Evolutionary conservation across 805 yeast genomes (phyloP), one percentile per base, ranked within the genome.

Genomic region (Saccharomycopsis capsularis): DNA sequence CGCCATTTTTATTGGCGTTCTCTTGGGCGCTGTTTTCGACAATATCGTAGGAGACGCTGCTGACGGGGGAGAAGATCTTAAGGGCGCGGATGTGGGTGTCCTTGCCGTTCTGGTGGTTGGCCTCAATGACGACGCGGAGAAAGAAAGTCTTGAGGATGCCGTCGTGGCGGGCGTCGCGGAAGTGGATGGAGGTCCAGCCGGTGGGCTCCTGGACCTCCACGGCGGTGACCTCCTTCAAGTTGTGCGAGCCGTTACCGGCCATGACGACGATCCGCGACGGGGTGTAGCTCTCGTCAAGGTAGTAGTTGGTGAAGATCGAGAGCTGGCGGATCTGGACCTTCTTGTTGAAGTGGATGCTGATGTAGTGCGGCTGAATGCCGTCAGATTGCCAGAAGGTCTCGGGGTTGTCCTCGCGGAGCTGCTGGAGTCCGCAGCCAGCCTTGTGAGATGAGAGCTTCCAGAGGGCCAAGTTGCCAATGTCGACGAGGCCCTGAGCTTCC

Each of bases 61-160:
- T 2, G 16, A 37, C 34, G 3, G 48, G 54, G 18, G 50, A 48
- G 35, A 47, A 68, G 58, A 86, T 63, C 69, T 79, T 78, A 16
- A 90, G 70, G 0, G 89, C 83, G 42, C 99, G 66, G 9, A 93
- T 69, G 62, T 89, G 98, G 0, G 96, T 82, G 63, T 93, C 99
- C 60, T 91, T 93, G 41, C 99, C 99, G 60, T 87, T 89, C 60
- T 90, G 97, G 58, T 88, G 96, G 58, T 95, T 93, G 1, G 85
- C 76, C 6, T 76, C 61, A 4, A 88, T 71, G n/a, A 74, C 61
- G 15, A 89, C 56, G 52, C 85, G 75, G 11, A 88, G 65, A 54
- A 81, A 67, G 57, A 80, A 83, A 46, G 93, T 78, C 56, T 84
- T 80, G 42, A 88, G 63, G 1, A 79, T 74, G 2, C 78, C 76